These are phyloP conservation scores for Clarkia xantiana DNA, from an alignment of 345 rosid genomes.

Conservation along the genomic window DNA sequence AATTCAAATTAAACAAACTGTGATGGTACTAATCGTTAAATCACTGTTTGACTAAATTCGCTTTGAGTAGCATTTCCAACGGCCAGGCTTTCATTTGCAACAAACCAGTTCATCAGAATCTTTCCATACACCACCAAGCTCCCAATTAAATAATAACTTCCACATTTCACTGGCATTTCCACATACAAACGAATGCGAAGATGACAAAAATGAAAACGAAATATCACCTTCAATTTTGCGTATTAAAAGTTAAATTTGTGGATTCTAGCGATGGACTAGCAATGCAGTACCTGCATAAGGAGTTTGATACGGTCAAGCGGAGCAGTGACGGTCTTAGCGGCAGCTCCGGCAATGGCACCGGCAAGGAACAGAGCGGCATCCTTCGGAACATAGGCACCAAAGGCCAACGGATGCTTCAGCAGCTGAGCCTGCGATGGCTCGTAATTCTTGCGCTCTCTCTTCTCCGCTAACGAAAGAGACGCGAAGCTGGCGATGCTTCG, in stretches of 20 bases:
- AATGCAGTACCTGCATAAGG: conserved; percentile 66
- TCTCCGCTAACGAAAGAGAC: conserved; percentile 45
- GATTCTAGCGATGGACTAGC: background rate
- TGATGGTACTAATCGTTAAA: too few relatives aligned
- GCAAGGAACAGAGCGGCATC: conserved; percentile 81
- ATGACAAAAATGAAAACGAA: too few relatives aligned
- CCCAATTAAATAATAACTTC: too few relatives aligned
- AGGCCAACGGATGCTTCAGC: conserved; percentile 56
- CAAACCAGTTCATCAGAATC: too few relatives aligned
- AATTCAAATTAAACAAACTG: background rate
- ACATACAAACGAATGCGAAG: too few relatives aligned
- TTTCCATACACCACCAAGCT: too few relatives aligned
- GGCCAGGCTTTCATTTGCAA: too few relatives aligned
- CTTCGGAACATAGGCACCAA: conserved; percentile 48
- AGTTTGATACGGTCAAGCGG: conserved; percentile 95
- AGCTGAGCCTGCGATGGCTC: conserved; percentile 58
- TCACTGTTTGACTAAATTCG: too few relatives aligned
- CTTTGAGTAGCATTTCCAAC: too few relatives aligned
- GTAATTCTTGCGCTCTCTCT: conserved; percentile 29
- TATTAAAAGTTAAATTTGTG: too few relatives aligned
- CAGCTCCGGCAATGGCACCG: conserved; percentile 87
- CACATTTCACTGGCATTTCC: too few relatives aligned
- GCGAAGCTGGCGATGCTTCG: conserved; percentile 34
- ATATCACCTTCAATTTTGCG: too few relatives aligned
- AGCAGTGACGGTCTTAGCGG: conserved; percentile 83